Evolutionary conservation across 768 basidiomycete genomes (phyloP), one percentile per base, ranked within the genome.

Genomic region (Macrolepiota albuminosa): DNA sequence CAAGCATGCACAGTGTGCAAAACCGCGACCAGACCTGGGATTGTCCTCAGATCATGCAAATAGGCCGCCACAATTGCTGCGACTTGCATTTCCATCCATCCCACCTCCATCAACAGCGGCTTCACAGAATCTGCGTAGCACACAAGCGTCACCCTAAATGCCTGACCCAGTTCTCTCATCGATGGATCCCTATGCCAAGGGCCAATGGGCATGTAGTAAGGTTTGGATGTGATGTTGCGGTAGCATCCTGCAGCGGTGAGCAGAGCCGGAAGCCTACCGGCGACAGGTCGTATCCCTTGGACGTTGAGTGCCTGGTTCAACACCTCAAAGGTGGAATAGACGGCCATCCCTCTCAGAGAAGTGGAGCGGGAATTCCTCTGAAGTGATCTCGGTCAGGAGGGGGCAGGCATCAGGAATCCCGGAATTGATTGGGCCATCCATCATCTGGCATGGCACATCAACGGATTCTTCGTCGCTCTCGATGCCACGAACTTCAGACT

Each of bases 261-360:
- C 57, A 76, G 73, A 6, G 49, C 59, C 0, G 79, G 73, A 48
- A 87, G 71, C 0, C 61, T 58, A n/a, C 59, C 55, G 0, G 78
- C 74, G 33, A 80, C 66, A 26, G 75, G 71, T 3, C 66, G 64
- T 8, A 86, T 71, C 4, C 79, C 78, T 10, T 75, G 65, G 26
- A 61, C 68, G 18, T 59, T 60, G 31, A 81, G 69, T 3, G 75
- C 78, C 16, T 62, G 52, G 42, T 70, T 69, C 39, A 85, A 67
- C 34, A 72, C 64, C 6, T 75, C 68, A 66, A 71, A 77, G 68
- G 76, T 85, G 85, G 73, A 85, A 91, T 70, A 89, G 83, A 40
- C 87, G 79, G 36, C 79, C 83, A 63, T 78, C 75, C 7, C 76
- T 74, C 62, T 89, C 85, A 37, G 65, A 64, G 64, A 91, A 91